Evolutionary conservation across 202 grass and related monocot genomes (phyloP).

Genomic region (Schoenoplectus triqueter): DNA sequence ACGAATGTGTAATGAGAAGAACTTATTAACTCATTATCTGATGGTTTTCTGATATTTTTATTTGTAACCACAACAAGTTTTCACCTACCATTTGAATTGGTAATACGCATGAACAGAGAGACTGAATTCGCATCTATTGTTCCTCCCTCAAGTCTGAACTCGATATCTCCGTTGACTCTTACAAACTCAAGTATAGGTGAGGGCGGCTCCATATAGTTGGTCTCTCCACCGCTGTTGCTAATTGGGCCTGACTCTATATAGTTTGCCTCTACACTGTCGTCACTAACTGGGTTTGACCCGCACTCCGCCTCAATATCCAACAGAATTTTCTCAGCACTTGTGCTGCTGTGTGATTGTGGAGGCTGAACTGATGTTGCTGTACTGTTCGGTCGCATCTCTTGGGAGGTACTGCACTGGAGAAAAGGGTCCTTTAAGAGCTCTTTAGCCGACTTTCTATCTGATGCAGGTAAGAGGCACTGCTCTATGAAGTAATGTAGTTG

Average conservation of each 20-base stretch:
- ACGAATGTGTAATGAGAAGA: background rate
- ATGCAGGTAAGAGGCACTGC: constrained; percentile 76
- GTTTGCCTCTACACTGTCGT: constrained; percentile 50
- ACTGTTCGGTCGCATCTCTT: constrained; percentile 26
- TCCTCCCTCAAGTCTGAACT: constrained; percentile 74
- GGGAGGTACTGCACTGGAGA: constrained; percentile 50
- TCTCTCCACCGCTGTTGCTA: constrained; percentile 45
- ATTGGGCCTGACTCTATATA: constrained; percentile 42
- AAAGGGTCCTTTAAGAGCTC: constrained; percentile 78
- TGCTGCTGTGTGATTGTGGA: constrained; percentile 45
- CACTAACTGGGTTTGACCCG: constrained; percentile 44
- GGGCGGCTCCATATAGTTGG: constrained; percentile 31
- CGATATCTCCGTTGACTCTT: constrained; percentile 68
- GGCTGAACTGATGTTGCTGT: constrained; percentile 41
- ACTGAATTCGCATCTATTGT: constrained; percentile 70
- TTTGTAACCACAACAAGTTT: background rate
- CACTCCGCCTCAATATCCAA: constrained; percentile 66
- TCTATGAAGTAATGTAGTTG: constrained; percentile 75
- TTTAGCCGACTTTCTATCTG: constrained; percentile 72
- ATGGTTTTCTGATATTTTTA: background rate
- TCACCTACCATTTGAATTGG: constrained; percentile 54
- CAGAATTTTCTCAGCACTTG: constrained; percentile 43
- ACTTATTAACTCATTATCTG: constrained; percentile 1
- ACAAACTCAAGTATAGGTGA: constrained; percentile 56
- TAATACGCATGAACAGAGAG: constrained; percentile 70